Percentiles rank a stretch among this genome's conserved stretches.
phyloP scores from a whole-genome alignment of 2,329 filamentous ascomycete species.

The Xylaria multiplex region DNA sequence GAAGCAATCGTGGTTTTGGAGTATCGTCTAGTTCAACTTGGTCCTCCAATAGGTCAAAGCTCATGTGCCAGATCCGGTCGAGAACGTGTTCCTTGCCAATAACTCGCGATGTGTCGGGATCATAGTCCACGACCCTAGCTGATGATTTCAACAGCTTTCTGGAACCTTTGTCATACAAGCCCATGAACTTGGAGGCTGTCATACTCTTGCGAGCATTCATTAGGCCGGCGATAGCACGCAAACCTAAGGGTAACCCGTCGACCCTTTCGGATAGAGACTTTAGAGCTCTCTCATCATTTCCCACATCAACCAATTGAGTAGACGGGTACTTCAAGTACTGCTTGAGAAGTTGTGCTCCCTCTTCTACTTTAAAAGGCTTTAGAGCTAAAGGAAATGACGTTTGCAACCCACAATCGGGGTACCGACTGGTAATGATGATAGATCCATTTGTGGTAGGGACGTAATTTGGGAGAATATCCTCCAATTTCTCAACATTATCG shows the following conservation, averaged over 20 bases:
- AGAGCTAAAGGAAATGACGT: not conserved
- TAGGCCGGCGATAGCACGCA: not conserved
- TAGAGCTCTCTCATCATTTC: not conserved
- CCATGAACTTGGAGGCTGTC: not conserved
- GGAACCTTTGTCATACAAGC: not conserved
- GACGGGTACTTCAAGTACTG: not conserved
- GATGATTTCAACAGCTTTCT: not conserved
- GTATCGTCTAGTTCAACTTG: not conserved
- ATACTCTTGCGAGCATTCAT: slow-evolving; percentile 5
- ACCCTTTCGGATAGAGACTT: not conserved
- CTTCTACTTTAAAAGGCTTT: not conserved
- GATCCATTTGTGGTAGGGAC: not conserved
- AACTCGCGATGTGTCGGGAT: not conserved
- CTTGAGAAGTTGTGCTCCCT: not conserved
- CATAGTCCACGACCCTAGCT: not conserved
- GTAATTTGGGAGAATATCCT: not conserved
- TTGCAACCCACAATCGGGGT: not conserved
- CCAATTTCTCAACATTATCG: slow-evolving; percentile 4
- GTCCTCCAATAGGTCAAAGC: not conserved
- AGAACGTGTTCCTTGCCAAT: not conserved
- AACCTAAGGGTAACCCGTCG: not conserved
- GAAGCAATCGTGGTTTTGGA: not conserved
- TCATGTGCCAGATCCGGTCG: not conserved
- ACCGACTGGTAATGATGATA: slow-evolving; percentile 2
- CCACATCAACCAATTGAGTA: not conserved